Evolutionary conservation across 1,284 basidiomycete genomes (phyloP).

Genomic region (Cutaneotrichosporon dermatis): DNA sequence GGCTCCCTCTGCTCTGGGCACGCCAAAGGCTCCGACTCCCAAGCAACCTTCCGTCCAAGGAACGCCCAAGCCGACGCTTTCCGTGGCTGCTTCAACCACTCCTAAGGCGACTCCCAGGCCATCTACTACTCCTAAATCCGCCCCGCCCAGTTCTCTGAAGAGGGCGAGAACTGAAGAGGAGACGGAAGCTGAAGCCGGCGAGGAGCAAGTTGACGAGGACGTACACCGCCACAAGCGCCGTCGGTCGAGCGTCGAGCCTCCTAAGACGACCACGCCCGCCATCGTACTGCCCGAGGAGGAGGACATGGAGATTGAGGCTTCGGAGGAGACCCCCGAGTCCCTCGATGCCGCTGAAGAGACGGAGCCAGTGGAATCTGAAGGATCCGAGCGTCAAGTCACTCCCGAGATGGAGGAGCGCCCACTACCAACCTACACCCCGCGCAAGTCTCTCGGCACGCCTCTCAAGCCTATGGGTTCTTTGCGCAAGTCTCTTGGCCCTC

Average conservation of each 20-base stretch:
- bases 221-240: not conserved
- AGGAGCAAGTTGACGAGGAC: not conserved
- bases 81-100: not conserved
- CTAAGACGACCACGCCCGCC: no score
- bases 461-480: not conserved
- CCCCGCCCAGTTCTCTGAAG: conserved; percentile 13
- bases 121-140: not conserved
- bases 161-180: conserved; percentile 18
- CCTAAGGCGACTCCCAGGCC: not conserved
- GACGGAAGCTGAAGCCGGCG: conserved; percentile 1
- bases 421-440: conserved; percentile 4
- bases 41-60: not conserved
- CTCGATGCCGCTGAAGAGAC: not conserved
- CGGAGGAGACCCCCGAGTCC: not conserved
- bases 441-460: not conserved
- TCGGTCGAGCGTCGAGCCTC: not conserved
- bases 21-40: not conserved
- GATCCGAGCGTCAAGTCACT: conserved; percentile 3
- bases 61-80: not conserved
- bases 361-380: not conserved
- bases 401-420: conserved; percentile 7
- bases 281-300: not conserved
- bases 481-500: conserved; percentile 9
- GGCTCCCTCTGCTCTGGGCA: not conserved
- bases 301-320: conserved; percentile 1